Percentiles rank a stretch among this genome's conserved stretches.
Evolutionary conservation across 495 filamentous ascomycete genomes (phyloP).

Genomic region (Trichoderma virens): DNA sequence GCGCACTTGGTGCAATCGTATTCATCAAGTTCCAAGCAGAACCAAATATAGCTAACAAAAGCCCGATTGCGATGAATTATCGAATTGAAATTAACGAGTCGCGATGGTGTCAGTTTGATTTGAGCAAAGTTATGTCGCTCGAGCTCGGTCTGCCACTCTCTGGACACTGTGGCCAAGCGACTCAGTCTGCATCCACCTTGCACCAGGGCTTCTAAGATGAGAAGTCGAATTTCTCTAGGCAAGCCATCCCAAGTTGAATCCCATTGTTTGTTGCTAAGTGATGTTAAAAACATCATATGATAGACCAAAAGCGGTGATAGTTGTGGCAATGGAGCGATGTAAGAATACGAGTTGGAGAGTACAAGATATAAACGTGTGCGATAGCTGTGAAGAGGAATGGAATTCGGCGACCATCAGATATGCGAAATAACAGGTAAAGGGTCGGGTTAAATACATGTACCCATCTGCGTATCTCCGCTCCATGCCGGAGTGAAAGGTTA

Average conservation of each 20-base stretch:
- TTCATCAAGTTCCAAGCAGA: slow-evolving; percentile 30
- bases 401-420: too few species aligned
- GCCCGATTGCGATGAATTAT: slow-evolving; percentile 28
- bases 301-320: slow-evolving; percentile 12
- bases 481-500: too few species aligned
- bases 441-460: too few species aligned
- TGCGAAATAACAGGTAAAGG: too few species aligned
- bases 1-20: slow-evolving; percentile 27
- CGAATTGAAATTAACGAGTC: slow-evolving; percentile 25
- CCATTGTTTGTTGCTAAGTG: slow-evolving; percentile 17
- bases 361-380: too few species aligned
- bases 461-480: too few species aligned
- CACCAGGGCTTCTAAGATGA: slow-evolving; percentile 21
- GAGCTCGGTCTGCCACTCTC: slow-evolving; percentile 31
- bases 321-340: slow-evolving; percentile 11
- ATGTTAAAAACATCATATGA: slow-evolving; percentile 16
- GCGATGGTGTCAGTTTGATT: slow-evolving; percentile 29
- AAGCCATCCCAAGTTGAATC: slow-evolving; percentile 17
- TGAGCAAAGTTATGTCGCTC: slow-evolving; percentile 33
- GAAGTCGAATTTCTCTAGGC: slow-evolving; percentile 19
- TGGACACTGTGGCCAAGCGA: slow-evolving; percentile 30
- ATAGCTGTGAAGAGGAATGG: too few species aligned
- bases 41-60: slow-evolving; percentile 31
- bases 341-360: slow-evolving; percentile 8
- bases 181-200: slow-evolving; percentile 25